These are phyloP conservation scores for Nitzschia sp. DNA, from an alignment of 108 stramenopile species.

Conservation along the genomic window DNA sequence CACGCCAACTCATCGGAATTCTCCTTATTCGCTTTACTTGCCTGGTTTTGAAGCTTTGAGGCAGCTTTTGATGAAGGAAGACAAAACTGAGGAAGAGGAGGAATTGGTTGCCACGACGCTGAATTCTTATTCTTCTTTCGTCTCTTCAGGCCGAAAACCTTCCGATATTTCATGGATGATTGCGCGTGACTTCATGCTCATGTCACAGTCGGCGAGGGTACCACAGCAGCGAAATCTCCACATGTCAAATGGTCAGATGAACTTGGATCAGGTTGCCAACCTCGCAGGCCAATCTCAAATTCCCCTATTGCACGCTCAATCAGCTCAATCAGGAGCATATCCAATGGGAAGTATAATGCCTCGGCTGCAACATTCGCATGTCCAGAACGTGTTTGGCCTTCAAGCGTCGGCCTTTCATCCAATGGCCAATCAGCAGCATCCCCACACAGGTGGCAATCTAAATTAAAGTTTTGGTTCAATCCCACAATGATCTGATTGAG, in stretches of 20 bases:
- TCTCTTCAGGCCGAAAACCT: slow-evolving; percentile 35
- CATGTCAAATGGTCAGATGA: too few species aligned
- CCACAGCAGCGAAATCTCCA: too few species aligned
- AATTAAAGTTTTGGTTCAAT: too few species aligned
- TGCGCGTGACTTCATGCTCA: slow-evolving; percentile 67
- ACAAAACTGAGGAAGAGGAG: slow-evolving; percentile 49
- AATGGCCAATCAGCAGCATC: background rate
- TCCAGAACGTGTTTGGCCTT: background rate
- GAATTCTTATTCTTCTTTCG: slow-evolving; percentile 55
- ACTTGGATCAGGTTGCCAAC: too few species aligned
- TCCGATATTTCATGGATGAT: slow-evolving; percentile 66
- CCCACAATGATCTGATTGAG: too few species aligned
- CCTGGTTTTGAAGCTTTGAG: slow-evolving; percentile 66
- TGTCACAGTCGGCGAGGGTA: slow-evolving; percentile 32
- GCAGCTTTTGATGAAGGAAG: slow-evolving; percentile 50
- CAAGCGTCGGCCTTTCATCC: slow-evolving; percentile 2
- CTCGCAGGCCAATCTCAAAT: too few species aligned
- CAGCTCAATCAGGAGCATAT: background rate
- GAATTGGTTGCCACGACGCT: slow-evolving; percentile 51
- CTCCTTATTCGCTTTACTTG: slow-evolving; percentile 49
- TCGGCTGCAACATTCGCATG: background rate
- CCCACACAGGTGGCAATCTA: too few species aligned
- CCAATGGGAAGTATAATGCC: background rate
- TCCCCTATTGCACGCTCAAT: too few species aligned
- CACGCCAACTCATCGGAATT: slow-evolving; percentile 52